Base-by-base conservation (phyloP, 116 monocot species). In the Papilionanthe hybrid region DNA sequence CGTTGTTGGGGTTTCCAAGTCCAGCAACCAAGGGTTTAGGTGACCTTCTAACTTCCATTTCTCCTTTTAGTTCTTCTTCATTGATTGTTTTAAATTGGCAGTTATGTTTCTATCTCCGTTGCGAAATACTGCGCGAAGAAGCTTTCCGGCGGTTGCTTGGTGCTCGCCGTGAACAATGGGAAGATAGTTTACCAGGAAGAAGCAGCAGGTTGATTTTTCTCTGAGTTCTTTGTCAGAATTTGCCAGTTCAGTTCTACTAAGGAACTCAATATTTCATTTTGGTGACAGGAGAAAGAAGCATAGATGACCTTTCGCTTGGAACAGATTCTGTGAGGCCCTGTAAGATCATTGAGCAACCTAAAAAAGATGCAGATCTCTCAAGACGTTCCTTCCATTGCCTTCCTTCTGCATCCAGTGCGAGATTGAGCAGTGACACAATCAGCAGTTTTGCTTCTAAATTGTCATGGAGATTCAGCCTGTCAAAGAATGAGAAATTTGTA, bases 71-170 rank as follows among this genome's bases (percentile, higher is more conserved):
- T 28, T 30, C 17, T 57, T 58, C 37, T 13, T 45, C 0, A 28
- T 47, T 23, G 76, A 20, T 53, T 8, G 29, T 15, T 8, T 18
- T 65, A 53, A 37, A 81, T 81, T 42, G 7, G 5, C 49, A 92
- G 92, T 67, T 86, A 79, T 42, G 73, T 79, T 28, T 86, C 83
- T 13, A 65, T 78, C 42, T 86, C 88, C 15, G 67, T 90, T n/a
- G 90, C 90, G 17, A 92, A 88, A 68, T 85, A 90, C 72, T 90
- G 92, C 45, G 84, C 86, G 4, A 90, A 78, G 85, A 90, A 88
- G 75, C 82, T 92, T 29, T 75, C 86, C 19, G 17, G 28, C 6
- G 81, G 81, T 22, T 92, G 92, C 60, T 72, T 81, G 65, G 92
- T 90, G 32, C 71, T 88, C 50, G 90, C 88, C 0, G 82, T 92